Evolutionary conservation across 768 basidiomycete species (phyloP), one percentile per base, ranked within the genome.

Genomic region (Filobasidium floriforme): DNA sequence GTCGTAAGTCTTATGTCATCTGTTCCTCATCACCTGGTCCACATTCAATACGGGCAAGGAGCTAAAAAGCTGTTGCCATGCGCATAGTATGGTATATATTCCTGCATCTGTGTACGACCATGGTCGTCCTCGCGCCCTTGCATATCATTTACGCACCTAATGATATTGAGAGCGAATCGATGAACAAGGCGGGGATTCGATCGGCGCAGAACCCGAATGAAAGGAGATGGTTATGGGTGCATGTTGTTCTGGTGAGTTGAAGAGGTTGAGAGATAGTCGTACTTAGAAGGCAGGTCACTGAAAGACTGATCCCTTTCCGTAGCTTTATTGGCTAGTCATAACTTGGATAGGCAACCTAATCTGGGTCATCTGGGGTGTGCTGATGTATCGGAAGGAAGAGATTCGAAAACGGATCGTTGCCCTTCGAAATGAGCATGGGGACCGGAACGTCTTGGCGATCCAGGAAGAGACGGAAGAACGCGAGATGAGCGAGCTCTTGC

Each of bases 351-450:
- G 59, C 0, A 75, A 73, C 1, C 62, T 73, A 0, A 52, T 76
- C 18, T 78, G 77, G 77, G 75, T 78, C 63, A 69, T 72, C 1
- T 76, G 73, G 73, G 77, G 77, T n/a, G 75, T 63, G 2, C 41
- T 77, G 11, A 75, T 69, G 26, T 78, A 78, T 67, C 71, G 77
- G 22, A 64, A 65, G 41, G 19, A 57, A 15, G 22, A 51, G 10
- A 62, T 67, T 2, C 41, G 49, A 28, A 51, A 63, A 41, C 61
- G 61, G 41, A 60, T 32, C 26, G 44, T 65, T 14, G 57, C 59
- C 37, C 32, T 65, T 41, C 24, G 59, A n/a, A 40, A 59, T 4
- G 49, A 43, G 7, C 41, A 43, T 5, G 41, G 22, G 6, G 24
- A 24, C 24, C 24, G 24, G 4, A 15, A 14, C 15, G 22, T 28